Base-by-base conservation (phyloP, 2,329 filamentous ascomycete genomes). In the Penicillium italicum region DNA sequence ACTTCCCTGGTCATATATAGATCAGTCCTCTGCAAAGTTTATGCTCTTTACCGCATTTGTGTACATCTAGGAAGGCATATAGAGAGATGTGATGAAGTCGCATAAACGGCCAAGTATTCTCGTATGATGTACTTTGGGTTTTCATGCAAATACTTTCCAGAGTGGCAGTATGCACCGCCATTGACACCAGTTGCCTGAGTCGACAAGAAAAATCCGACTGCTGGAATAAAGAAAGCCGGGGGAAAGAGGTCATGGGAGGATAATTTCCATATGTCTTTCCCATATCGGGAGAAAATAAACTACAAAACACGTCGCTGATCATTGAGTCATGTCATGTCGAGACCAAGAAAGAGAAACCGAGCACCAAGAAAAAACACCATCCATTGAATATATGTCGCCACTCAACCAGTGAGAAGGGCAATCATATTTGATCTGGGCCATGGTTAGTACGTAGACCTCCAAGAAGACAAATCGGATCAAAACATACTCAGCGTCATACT, bases 401-500 rank as follows among this genome's bases (percentile, higher is more conserved):
- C 40, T 43, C 53, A 51, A 50, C 33, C 50, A 47, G 50, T 47
- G 46, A 50, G 46, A 26, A 30, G 16, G 46, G 22, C 47, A 40
- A 55, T 57, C 57, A 64, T 34, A 65, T 63, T 61, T 65, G 61
- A 50, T 56, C 62, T 65, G 48, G 22, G 20, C 31, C 12, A 37
- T 18, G 18, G 47, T 62, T 46, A 63, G 56, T 41, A 33, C 55
- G 5, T 31, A 33, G 4, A 22, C 18, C 41, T 11, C 34, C 22
- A 18, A 41, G 20, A 26, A 33, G 4, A 37, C 26, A 20, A 42
- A 24, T 3, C 36, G 49, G 57, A 43, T 34, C 46, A 43, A 42
- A 53, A 73, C 79, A 72, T 77, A 81, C 83, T 84, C 73, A 87
- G 74, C 46, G 84, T 87, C 84, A 87, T 86, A 72, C 84, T 87